These are phyloP conservation scores for Termitomyces sp. DNA, from an alignment of 1,284 basidiomycete genomes.

Conservation along the genomic window DNA sequence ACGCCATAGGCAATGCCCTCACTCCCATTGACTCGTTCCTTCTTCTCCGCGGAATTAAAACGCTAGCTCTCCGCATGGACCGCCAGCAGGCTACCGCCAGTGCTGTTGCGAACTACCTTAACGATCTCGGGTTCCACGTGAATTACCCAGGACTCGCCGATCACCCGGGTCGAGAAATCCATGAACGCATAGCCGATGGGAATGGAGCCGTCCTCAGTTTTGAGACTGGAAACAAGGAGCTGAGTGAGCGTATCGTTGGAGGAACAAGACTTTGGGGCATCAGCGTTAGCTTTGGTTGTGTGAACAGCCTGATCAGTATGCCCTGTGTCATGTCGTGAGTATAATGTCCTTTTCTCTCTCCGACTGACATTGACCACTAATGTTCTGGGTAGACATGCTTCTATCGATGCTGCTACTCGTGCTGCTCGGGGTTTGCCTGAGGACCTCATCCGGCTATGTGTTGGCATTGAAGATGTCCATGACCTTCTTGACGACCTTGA, in stretches of 20 bases:
- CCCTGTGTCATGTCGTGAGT: slow-evolving; percentile 98
- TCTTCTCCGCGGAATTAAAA: slow-evolving; percentile 94
- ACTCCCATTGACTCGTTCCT: slow-evolving; percentile 96
- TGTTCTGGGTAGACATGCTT: slow-evolving; percentile 72
- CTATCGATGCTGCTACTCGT: slow-evolving; percentile 90
- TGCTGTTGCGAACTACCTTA: slow-evolving; percentile 84
- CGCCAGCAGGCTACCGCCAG: slow-evolving; percentile 85
- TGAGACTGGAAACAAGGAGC: slow-evolving; percentile 85
- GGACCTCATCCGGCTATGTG: slow-evolving; percentile 95
- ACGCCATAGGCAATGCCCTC: slow-evolving; percentile 95
- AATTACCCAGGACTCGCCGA: slow-evolving; percentile 89
- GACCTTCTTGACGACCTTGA: slow-evolving; percentile 96
- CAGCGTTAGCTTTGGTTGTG: slow-evolving; percentile 95
- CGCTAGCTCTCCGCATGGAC: slow-evolving; percentile 95
- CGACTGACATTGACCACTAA: slow-evolving; percentile 10
- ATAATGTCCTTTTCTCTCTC: slow-evolving; percentile 9
- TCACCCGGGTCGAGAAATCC: slow-evolving; percentile 84
- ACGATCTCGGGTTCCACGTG: slow-evolving; percentile 86
- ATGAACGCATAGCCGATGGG: slow-evolving; percentile 85
- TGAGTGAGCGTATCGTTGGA: slow-evolving; percentile 92
- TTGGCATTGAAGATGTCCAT: slow-evolving; percentile 94
- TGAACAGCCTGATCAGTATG: slow-evolving; percentile 99
- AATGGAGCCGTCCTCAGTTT: slow-evolving; percentile 95
- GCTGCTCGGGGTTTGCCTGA: slow-evolving; percentile 94
- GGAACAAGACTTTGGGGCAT: slow-evolving; percentile 95